A percentile compares a stretch with the other conserved stretches of the same genome.
Conservation (phyloP, 2,329 filamentous ascomycete genomes). For the Trichoderma pleuroti region DNA sequence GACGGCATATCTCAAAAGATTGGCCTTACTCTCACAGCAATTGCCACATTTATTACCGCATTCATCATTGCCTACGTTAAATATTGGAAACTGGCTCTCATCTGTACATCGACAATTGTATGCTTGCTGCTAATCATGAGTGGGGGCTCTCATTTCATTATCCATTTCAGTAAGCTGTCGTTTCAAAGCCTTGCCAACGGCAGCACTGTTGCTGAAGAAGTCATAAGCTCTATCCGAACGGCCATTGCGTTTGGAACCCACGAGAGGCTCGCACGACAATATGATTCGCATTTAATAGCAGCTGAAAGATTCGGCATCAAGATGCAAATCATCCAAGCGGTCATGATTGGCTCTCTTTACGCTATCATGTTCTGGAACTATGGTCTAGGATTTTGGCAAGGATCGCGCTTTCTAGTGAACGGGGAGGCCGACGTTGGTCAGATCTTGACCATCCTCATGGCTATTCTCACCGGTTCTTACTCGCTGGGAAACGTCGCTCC, state of each 20-base stretch:
- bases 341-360: slow-evolving; percentile 33
- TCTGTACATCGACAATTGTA: slow-evolving; percentile 22
- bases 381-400: slow-evolving; percentile 41
- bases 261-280: slow-evolving; percentile 32
- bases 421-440: slow-evolving; percentile 33
- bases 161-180: not conserved
- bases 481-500: slow-evolving; percentile 15
- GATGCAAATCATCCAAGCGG: slow-evolving; percentile 33
- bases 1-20: slow-evolving; percentile 52
- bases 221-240: slow-evolving; percentile 37
- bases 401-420: slow-evolving; percentile 32
- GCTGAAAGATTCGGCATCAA: slow-evolving; percentile 28
- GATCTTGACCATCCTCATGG: slow-evolving; percentile 30
- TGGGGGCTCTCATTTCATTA: not conserved
- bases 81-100: slow-evolving; percentile 49
- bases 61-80: slow-evolving; percentile 49
- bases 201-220: slow-evolving; percentile 35
- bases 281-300: slow-evolving; percentile 20
- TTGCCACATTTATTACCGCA: slow-evolving; percentile 42
- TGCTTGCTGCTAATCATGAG: not conserved
- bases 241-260: slow-evolving; percentile 39
- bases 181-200: not conserved
- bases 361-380: slow-evolving; percentile 36
- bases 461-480: slow-evolving; percentile 7
- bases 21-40: slow-evolving; percentile 38